Base-by-base conservation (phyloP, 2,329 filamentous ascomycete genomes). In the Pseudopyricularia javanii region DNA sequence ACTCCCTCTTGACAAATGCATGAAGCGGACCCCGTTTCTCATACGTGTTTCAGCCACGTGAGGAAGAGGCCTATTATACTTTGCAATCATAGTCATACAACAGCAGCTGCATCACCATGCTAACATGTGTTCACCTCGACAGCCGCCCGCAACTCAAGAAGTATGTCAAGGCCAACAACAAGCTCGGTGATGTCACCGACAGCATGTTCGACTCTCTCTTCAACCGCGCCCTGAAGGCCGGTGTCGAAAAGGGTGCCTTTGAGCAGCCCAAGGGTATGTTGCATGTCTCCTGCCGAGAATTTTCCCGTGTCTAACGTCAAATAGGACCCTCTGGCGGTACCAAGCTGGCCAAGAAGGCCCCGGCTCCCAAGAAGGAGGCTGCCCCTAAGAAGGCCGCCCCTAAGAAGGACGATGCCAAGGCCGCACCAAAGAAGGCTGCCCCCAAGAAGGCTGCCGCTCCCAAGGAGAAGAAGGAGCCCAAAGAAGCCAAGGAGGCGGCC, bases 191-290 rank as follows among this genome's bases (percentile, higher is more conserved):
- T 26, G 63, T 65, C 35, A 60, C 62, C 35, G 72, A 74, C 66
- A 73, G 73, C 63, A 80, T 80, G 78, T 82, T 82, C 70, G 78
- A 78, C 64, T 78, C 78, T 56, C 84, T 90, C 63, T 89, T 94
- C 81, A 93, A 93, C 82, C 86, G 85, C 70, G 88, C 88, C 52
- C 76, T 94, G 66, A 82, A 85, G 72, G 73, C 75, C 55, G 90
- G 90, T 68, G 89, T 91, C 62, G 88, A 94, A 64, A 90, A 86
- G 77, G 88, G 87, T 57, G 78, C 87, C 63, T 95, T 95, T 67
- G 79, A 83, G 65, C 89, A 91, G 69, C 91, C 90, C 64, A 95
- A 95, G 82, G 90, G 89, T 89, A 78, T 60, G 80, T 75, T 40
- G 26, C 12, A 12, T 6, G 34, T 4, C 14, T 9, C 20, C 28